Evolutionary conservation across 148 eudicot species (phyloP), one percentile per base, ranked within the genome.

Genomic region (Rhododendron williamsianum): DNA sequence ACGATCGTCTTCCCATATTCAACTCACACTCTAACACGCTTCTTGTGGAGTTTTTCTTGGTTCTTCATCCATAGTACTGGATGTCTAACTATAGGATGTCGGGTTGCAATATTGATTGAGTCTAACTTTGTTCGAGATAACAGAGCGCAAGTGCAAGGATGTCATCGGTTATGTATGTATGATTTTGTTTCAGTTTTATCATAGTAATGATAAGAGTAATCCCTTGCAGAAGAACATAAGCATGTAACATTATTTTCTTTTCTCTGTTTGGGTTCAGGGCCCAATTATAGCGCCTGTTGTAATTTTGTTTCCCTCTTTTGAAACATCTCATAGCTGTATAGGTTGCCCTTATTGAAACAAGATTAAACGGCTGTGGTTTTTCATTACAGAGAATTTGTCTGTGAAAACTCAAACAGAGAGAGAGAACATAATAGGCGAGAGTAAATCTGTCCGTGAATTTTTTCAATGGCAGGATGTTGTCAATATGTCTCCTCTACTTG

Each of bases 81-180:
- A 51, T 23, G 10, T 77, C 86, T n/a, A 49, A 38, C 83, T 43
- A 48, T 21, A 38, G 43, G 85, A 41, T 73, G 48, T 16, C 46
- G 67, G 63, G 35, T 86, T n/a, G 63, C 38, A 76, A 82, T 76
- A 41, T 30, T 86, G 56, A 63, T 52, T 19, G 27, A 16, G 36
- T 73, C 8, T 19, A 86, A 67, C 30, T 67, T 84, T 84, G 54
- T 12, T 45, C 13, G 9, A 43, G 87, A 81, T 52, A 25, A 54
- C 6, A 30, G 35, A 48, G 12, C 21, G 9, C 21, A 27, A 33
- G 51, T 11, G 78, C 38, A 18, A 35, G 38, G 65, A 33, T 6
- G 21, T 3, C 41, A 7, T 67, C 60, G 0, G 11, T n/a, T 18
- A 76, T 85, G 58, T 85, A 63, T 58, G 46, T 56, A 73, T 81